Evolutionary conservation across 225 moss, liverwort and hornwort genomes (phyloP).

Genomic region (Lunularia cruciata): DNA sequence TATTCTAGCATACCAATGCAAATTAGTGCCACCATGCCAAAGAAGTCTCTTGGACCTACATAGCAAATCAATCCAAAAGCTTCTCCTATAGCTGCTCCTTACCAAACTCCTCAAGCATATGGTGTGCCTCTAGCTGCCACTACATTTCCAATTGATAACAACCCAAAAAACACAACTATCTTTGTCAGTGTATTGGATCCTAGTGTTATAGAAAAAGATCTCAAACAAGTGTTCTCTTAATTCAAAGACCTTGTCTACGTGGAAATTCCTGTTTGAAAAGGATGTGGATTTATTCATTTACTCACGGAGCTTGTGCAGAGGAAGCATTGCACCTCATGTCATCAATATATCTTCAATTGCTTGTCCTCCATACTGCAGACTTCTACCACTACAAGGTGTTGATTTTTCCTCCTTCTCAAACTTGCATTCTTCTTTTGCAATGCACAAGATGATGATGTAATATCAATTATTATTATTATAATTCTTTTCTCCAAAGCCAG

Average conservation of each 20-base stretch:
- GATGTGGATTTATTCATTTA: constrained; percentile 99
- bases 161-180: constrained; percentile 98
- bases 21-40: constrained; percentile 96
- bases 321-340: constrained; percentile 95
- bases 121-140: constrained; percentile 76
- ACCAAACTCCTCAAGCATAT: constrained; percentile 65
- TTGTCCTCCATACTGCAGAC: too few species aligned
- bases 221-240: constrained; percentile 87
- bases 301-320: constrained; percentile 97
- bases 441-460: too few species aligned
- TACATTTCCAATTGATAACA: constrained; percentile 83
- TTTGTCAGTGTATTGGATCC: constrained; percentile 98
- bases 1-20: constrained; percentile 99
- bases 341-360: too few species aligned
- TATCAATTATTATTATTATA: too few species aligned
- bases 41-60: constrained; percentile 73
- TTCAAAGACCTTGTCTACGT: constrained; percentile 97
- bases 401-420: too few species aligned
- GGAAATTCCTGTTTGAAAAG: constrained; percentile 95
- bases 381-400: too few species aligned
- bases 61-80: constrained; percentile 54
- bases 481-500: too few species aligned
- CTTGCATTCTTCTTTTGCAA: too few species aligned
- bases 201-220: constrained; percentile 88
- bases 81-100: constrained; percentile 65